phyloP scores from a whole-genome alignment of 2,329 filamentous ascomycete species.

The Neonectria punicea region DNA sequence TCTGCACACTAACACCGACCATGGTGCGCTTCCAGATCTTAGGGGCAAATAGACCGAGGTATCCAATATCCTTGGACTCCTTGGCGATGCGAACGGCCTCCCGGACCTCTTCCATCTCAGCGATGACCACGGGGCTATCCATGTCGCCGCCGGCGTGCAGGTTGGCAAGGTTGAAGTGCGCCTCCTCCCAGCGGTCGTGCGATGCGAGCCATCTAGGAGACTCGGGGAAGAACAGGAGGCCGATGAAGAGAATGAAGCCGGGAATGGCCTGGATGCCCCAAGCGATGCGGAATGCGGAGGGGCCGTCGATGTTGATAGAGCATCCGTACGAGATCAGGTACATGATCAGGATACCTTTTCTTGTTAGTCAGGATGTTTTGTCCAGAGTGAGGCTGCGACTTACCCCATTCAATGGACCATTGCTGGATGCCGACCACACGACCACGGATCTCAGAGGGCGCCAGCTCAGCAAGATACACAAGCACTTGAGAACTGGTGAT shows the following conservation, averaged over 20 bases:
- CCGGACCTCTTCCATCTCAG: slow-evolving; percentile 65
- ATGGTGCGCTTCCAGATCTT: slow-evolving; percentile 62
- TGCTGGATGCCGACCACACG: slow-evolving; percentile 78
- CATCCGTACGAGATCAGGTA: slow-evolving; percentile 75
- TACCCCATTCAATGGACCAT: slow-evolving; percentile 74
- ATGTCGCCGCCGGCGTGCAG: slow-evolving; percentile 67
- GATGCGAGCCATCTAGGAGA: slow-evolving; percentile 72
- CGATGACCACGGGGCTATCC: slow-evolving; percentile 64
- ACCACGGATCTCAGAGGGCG: slow-evolving; percentile 66
- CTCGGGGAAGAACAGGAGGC: slow-evolving; percentile 69
- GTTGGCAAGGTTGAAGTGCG: slow-evolving; percentile 61
- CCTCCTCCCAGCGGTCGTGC: slow-evolving; percentile 69
- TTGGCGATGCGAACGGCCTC: slow-evolving; percentile 52
- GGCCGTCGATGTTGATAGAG: slow-evolving; percentile 62
- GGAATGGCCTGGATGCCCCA: slow-evolving; percentile 74
- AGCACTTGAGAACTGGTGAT: slow-evolving; percentile 75
- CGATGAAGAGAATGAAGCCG: slow-evolving; percentile 66
- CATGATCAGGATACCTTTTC: slow-evolving; percentile 73
- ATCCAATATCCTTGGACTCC: slow-evolving; percentile 51
- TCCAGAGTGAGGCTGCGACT: not conserved
- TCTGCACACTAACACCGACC: slow-evolving; percentile 61
- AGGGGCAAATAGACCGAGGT: slow-evolving; percentile 57
- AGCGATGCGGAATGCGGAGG: slow-evolving; percentile 69
- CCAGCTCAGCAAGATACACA: slow-evolving; percentile 75
- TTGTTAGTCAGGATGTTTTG: not conserved